These are phyloP conservation scores for Tolypocladium album DNA, from an alignment of 2,329 filamentous ascomycete species.

Conservation along the genomic window DNA sequence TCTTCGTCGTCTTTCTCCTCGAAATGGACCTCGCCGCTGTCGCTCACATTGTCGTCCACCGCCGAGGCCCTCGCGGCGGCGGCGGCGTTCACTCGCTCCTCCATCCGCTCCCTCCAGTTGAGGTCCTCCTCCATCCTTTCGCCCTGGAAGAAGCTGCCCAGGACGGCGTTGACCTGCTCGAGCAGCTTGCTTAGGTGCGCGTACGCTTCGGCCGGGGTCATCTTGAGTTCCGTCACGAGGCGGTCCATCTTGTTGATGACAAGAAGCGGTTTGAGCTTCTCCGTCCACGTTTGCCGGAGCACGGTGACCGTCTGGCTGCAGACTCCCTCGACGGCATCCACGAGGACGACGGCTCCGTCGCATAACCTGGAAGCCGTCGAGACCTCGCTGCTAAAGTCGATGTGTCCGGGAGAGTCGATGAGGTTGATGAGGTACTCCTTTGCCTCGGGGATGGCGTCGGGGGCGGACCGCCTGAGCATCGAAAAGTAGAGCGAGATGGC, in stretches of 20 bases:
- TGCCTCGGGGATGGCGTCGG: slow-evolving; percentile 56
- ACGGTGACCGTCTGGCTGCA: slow-evolving; percentile 98
- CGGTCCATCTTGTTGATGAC: slow-evolving; percentile 99
- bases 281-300: slow-evolving; percentile 85
- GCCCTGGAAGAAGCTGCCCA: slow-evolving; percentile 95
- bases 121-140: slow-evolving; percentile 98
- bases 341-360: slow-evolving; percentile 86
- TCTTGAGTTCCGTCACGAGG: slow-evolving; percentile 84
- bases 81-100: slow-evolving; percentile 68
- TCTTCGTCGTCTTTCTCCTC: slow-evolving; percentile 93
- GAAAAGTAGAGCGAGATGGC: slow-evolving; percentile 96
- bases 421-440: slow-evolving; percentile 95
- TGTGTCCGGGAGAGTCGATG: slow-evolving; percentile 96
- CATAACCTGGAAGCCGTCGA: slow-evolving; percentile 91
- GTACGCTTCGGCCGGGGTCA: slow-evolving; percentile 85
- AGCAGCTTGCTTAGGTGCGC: slow-evolving; percentile 79
- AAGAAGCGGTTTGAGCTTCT: slow-evolving; percentile 87
- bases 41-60: slow-evolving; percentile 36
- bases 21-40: slow-evolving; percentile 56
- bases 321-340: slow-evolving; percentile 94
- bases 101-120: slow-evolving; percentile 88
- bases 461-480: slow-evolving; percentile 64
- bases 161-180: slow-evolving; percentile 93
- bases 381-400: slow-evolving; percentile 97
- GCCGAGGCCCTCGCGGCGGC: slow-evolving; percentile 49